Conservation (phyloP, 257 asterid genomes). For the Solanum medicagineum region DNA sequence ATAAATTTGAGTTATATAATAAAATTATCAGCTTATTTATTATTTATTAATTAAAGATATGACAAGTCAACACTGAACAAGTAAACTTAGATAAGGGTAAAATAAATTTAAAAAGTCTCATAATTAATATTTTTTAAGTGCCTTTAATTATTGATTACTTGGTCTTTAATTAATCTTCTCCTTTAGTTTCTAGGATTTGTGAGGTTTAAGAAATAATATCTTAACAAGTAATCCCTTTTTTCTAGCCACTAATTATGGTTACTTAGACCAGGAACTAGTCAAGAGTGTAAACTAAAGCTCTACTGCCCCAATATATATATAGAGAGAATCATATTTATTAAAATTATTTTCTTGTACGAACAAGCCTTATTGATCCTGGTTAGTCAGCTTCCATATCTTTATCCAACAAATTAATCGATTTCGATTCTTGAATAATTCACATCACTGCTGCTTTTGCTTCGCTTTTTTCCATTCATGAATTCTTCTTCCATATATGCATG, state of each 20-base stretch:
- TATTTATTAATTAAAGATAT: neutral
- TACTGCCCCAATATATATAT: neutral
- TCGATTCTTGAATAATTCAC: neutral
- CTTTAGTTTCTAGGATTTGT: neutral
- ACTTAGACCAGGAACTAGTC: neutral
- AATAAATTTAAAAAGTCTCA: neutral
- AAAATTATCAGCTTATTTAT: neutral
- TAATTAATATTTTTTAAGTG: neutral
- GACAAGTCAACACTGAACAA: neutral
- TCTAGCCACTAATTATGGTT: neutral
- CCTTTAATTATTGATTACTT: neutral
- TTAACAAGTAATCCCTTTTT: neutral
- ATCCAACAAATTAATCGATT: neutral
- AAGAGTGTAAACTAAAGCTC: neutral
- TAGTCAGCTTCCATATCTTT: neutral
- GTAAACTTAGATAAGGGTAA: neutral
- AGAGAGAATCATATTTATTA: neutral
- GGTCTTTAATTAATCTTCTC: neutral
- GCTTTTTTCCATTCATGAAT: neutral
- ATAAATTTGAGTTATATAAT: neutral
- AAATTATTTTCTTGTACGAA: neutral
- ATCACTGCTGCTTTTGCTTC: neutral
- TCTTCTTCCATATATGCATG: neutral
- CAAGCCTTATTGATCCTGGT: neutral
- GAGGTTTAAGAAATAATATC: neutral